Conservation (phyloP, 352 stramenopile species). For the Pythium insidiosum region DNA sequence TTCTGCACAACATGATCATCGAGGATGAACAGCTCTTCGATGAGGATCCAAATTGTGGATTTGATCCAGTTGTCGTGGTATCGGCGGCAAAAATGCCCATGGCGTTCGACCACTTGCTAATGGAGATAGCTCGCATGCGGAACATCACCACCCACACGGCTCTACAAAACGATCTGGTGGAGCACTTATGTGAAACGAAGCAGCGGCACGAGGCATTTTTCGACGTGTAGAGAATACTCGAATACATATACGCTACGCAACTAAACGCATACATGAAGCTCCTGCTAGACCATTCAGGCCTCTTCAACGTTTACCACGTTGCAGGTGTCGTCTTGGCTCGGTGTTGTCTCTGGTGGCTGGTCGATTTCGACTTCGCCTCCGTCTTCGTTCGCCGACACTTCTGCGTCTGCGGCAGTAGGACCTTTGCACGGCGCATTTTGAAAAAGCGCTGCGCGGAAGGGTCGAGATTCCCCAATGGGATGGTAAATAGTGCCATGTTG, state of each 20-base stretch:
- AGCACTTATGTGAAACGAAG: constrained; percentile 1
- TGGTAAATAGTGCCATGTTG: constrained; percentile 1
- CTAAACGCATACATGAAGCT: too few relatives aligned
- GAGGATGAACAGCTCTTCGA: background rate
- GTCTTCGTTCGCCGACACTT: too few relatives aligned
- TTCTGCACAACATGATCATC: constrained; percentile 6
- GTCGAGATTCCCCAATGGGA: background rate
- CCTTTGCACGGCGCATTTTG: background rate
- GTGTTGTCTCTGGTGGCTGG: too few relatives aligned
- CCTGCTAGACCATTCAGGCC: too few relatives aligned
- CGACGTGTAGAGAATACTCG: too few relatives aligned
- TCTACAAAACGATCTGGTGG: background rate
- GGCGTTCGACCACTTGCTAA: background rate
- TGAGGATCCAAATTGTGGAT: background rate
- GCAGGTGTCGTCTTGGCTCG: too few relatives aligned
- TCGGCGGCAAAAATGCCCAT: background rate
- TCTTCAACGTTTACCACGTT: too few relatives aligned
- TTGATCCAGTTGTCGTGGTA: background rate
- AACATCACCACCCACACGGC: background rate
- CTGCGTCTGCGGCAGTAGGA: too few relatives aligned
- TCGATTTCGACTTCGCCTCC: too few relatives aligned
- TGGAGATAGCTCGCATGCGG: background rate
- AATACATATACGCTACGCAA: too few relatives aligned
- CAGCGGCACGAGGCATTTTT: constrained; percentile 4
- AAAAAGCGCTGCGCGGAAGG: background rate